Conservation (phyloP, 1,284 basidiomycete species). For the Trichosporon sp. region DNA sequence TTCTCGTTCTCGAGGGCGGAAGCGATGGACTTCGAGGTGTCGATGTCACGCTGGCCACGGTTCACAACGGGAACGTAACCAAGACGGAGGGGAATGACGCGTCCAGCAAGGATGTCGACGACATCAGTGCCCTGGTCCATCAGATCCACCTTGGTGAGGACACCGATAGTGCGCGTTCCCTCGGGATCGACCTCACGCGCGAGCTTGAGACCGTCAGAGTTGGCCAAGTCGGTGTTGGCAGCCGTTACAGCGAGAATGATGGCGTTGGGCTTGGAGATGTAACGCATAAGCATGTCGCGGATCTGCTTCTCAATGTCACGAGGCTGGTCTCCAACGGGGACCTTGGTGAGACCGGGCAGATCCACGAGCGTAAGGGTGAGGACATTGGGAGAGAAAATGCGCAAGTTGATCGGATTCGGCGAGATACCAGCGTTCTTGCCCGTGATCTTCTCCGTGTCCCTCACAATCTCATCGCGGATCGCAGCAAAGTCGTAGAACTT, state of each 20-base stretch:
- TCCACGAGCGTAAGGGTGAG: conserved; percentile 95
- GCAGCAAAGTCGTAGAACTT: conserved; percentile 97
- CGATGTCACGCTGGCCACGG: conserved; percentile 94
- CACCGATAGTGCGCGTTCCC: conserved; percentile 90
- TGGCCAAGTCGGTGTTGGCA: conserved; percentile 94
- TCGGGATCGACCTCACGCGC: conserved; percentile 96
- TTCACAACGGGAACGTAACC: conserved; percentile 98
- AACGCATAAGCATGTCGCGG: conserved; percentile 91
- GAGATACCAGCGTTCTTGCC: conserved; percentile 94
- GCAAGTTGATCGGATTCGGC: conserved; percentile 90
- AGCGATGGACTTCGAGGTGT: conserved; percentile 73
- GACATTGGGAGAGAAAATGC: conserved; percentile 94
- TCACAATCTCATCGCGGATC: conserved; percentile 91
- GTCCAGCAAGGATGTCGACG: conserved; percentile 95
- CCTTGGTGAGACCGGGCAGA: conserved; percentile 92
- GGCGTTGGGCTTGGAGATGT: conserved; percentile 80
- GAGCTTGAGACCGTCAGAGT: conserved; percentile 95
- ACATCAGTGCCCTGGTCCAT: conserved; percentile 98
- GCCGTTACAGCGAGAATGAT: conserved; percentile 89
- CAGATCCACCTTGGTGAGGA: conserved; percentile 93
- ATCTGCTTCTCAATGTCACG: conserved; percentile 98
- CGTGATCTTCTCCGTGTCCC: conserved; percentile 95
- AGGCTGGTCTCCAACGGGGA: conserved; percentile 92
- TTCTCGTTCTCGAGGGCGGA: conserved; percentile 83
- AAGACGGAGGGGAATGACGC: conserved; percentile 82